Conservation (phyloP, 495 filamentous ascomycete genomes). For the Neurospora sp. region DNA sequence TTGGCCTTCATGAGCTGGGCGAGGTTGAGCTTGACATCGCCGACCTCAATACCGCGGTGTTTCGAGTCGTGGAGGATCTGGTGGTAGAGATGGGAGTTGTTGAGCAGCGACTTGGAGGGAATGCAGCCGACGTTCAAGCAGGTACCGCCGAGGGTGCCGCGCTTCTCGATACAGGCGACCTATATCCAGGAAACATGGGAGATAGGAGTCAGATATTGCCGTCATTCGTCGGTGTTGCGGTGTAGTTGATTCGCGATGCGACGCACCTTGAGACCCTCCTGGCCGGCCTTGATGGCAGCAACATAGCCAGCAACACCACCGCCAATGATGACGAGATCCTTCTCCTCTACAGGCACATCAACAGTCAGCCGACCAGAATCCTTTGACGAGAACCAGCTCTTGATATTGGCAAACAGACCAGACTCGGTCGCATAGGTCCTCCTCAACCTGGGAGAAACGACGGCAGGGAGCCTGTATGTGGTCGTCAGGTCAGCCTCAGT, state of each 20-base stretch:
- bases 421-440: slow-evolving; percentile 72
- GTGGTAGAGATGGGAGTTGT: slow-evolving; percentile 99
- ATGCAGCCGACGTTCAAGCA: slow-evolving; percentile 99
- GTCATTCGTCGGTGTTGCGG: background rate
- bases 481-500: background rate
- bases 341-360: slow-evolving; percentile 52
- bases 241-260: background rate
- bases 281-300: slow-evolving; percentile 96
- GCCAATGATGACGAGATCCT: slow-evolving; percentile 90
- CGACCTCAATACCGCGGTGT: slow-evolving; percentile 87
- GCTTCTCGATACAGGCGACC: slow-evolving; percentile 98
- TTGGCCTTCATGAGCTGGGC: slow-evolving; percentile 96
- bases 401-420: slow-evolving; percentile 41
- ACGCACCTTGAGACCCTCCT: slow-evolving; percentile 89
- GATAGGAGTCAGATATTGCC: slow-evolving; percentile 5
- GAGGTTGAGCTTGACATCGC: slow-evolving; percentile 93
- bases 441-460: slow-evolving; percentile 34
- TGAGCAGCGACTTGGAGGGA: slow-evolving; percentile 96
- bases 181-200: slow-evolving; percentile 24
- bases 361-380: slow-evolving; percentile 14
- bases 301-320: slow-evolving; percentile 98
- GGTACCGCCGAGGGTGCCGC: slow-evolving; percentile 87
- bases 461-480: background rate
- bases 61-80: slow-evolving; percentile 95
- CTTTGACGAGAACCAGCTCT: background rate